Evolutionary conservation across 371 early-diverging fungal genomes (phyloP).

Genomic region (Nematocida sp.): DNA sequence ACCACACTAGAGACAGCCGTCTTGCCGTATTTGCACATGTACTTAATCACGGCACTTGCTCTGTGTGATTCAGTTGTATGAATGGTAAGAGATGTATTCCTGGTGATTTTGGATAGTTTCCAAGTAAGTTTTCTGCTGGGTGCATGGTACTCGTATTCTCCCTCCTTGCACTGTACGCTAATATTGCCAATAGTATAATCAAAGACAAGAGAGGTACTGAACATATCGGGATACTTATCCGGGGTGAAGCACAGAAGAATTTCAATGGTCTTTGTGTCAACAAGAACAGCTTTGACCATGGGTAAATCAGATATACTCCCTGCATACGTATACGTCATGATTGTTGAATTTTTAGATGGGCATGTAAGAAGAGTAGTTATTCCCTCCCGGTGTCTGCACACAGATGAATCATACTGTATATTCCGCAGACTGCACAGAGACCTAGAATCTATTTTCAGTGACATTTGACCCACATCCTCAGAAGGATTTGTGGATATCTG

Average conservation of each 20-base stretch:
- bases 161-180: constrained; percentile 55
- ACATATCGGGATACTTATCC: constrained; percentile 27
- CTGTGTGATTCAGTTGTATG: constrained; percentile 45
- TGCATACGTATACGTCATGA: constrained; percentile 42
- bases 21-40: constrained; percentile 29
- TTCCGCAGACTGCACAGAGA: constrained; percentile 41
- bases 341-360: constrained; percentile 33
- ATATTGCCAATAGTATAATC: constrained; percentile 34
- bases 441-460: constrained; percentile 52
- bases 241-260: constrained; percentile 37
- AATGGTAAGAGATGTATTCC: constrained; percentile 27
- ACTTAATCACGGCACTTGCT: constrained; percentile 14
- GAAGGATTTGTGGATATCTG: constrained; percentile 35
- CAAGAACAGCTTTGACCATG: constrained; percentile 21
- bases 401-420: constrained; percentile 39
- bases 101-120: not conserved
- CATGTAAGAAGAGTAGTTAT: constrained; percentile 49
- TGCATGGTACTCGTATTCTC: constrained; percentile 26
- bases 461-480: constrained; percentile 43
- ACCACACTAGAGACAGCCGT: constrained; percentile 36
- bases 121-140: constrained; percentile 18
- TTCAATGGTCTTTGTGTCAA: constrained; percentile 56
- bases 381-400: constrained; percentile 48
- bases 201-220: constrained; percentile 30
- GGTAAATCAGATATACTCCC: constrained; percentile 45